Conservation (phyloP, 2,329 filamentous ascomycete species). For the Cercospora sp. region DNA sequence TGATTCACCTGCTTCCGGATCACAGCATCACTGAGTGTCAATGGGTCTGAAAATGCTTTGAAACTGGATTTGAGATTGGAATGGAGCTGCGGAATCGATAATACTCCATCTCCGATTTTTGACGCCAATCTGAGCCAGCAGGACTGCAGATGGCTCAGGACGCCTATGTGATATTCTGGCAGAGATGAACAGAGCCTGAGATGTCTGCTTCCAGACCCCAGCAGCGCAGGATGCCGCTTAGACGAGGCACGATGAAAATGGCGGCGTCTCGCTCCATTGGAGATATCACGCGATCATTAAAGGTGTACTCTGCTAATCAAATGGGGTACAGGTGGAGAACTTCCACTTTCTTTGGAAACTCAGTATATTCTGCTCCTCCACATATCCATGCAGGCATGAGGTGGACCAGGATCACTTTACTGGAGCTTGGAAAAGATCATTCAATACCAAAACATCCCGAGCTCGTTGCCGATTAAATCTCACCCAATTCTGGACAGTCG, state of each 20-base stretch:
- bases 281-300: neutral
- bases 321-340: neutral
- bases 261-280: neutral
- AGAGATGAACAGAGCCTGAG: neutral
- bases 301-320: neutral
- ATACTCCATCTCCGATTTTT: neutral
- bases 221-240: neutral
- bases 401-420: too few relatives aligned
- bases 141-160: neutral
- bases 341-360: neutral
- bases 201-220: neutral
- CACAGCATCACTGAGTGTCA: neutral
- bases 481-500: too few relatives aligned
- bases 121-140: neutral
- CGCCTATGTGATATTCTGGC: neutral
- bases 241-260: neutral
- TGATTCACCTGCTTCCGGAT: neutral
- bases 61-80: neutral
- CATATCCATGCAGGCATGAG: too few relatives aligned
- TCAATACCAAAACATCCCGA: too few relatives aligned
- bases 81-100: neutral
- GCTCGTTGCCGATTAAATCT: too few relatives aligned
- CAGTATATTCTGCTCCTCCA: too few relatives aligned
- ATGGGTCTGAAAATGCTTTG: neutral
- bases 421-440: too few relatives aligned